Evolutionary conservation across 1,139 yeast species (phyloP).

Genomic region (Protomyces macrosporus): DNA sequence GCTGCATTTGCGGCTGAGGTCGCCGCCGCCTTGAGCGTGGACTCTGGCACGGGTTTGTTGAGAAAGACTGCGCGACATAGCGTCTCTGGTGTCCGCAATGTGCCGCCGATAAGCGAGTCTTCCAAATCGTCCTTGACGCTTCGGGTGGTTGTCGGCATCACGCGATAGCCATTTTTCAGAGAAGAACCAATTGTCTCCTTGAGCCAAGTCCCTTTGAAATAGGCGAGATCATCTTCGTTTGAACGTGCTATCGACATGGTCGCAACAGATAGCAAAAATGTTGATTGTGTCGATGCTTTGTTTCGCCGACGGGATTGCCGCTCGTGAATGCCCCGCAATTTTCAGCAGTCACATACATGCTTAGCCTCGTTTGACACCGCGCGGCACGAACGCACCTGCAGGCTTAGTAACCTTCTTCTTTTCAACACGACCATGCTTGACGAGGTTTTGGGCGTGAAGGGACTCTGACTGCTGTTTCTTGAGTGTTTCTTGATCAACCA

Average conservation of each 20-base stretch:
- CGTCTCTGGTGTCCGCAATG: conserved; percentile 1
- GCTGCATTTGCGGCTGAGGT: not conserved
- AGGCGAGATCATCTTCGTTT: not conserved
- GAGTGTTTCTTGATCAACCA: conserved; percentile 17
- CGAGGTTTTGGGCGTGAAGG: conserved; percentile 13
- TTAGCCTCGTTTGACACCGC: conserved; percentile 3
- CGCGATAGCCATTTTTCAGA: not conserved
- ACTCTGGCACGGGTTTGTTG: not conserved
- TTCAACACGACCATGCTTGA: conserved; percentile 10
- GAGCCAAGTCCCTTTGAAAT: not conserved
- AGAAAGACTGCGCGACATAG: not conserved
- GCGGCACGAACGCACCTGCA: conserved; percentile 7
- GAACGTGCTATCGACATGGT: not conserved
- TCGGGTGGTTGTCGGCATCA: conserved; percentile 1
- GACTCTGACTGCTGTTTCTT: conserved; percentile 24
- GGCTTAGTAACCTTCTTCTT: not conserved
- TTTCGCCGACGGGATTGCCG: too few species aligned
- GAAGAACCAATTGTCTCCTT: not conserved
- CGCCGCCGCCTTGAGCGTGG: not conserved
- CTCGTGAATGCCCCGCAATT: not conserved
- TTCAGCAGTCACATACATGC: not conserved
- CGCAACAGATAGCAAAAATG: not conserved
- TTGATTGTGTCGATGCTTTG: not conserved
- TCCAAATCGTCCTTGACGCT: conserved; percentile 8
- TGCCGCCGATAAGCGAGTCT: conserved; percentile 12